Evolutionary conservation across 208 protist genomes (phyloP), one percentile per base, ranked within the genome.

Genomic region (Endotrypanum monterogeii): DNA sequence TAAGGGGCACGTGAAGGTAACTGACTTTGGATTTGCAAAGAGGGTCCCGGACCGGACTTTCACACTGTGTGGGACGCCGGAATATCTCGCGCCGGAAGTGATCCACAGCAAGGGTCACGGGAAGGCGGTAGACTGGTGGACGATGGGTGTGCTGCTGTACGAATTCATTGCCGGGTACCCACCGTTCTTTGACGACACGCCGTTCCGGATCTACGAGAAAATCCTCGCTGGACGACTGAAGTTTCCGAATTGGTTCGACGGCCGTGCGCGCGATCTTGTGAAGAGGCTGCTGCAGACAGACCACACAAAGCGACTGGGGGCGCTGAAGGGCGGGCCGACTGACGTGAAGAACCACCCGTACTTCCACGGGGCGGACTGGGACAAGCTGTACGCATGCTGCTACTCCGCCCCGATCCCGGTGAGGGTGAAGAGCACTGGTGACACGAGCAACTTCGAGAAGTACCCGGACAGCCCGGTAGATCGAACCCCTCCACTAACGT

Each of bases 91-190:
- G 28, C 94, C 97, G 35, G 96, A 99, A 85, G 93, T 99, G 74
- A 87, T 99, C 28, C 81, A 91, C 75, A 91, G 90, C 60, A 93
- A 96, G 69, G 94, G 91, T 1, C 96, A 99, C 82, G 96, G 96
- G 23, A 98, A 98, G 84, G 93, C 94, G 39, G 96, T 99, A 37
- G 98, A 99, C 86, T 99, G 97, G 97, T 99, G 98, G 98, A 92
- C 90, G 60, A 95, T 98, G 79, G 98, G 98, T 55, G 93, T 98
- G 55, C 73, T 99, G 48, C 77, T 98, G 51, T 99, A 98, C 78
- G 97, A 98, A 89, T 98, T 98, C 85, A 89, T 98, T 61, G 83
- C 94, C 11, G 97, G 95, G 57, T 91, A 96, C 63, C 87, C 96
- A 56, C 96, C 97, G 32, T 98, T 98, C 83, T 98, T 94, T 84